These are phyloP conservation scores for Sugiyamaella valdiviana DNA, from an alignment of 805 yeast species.

Conservation along the genomic window DNA sequence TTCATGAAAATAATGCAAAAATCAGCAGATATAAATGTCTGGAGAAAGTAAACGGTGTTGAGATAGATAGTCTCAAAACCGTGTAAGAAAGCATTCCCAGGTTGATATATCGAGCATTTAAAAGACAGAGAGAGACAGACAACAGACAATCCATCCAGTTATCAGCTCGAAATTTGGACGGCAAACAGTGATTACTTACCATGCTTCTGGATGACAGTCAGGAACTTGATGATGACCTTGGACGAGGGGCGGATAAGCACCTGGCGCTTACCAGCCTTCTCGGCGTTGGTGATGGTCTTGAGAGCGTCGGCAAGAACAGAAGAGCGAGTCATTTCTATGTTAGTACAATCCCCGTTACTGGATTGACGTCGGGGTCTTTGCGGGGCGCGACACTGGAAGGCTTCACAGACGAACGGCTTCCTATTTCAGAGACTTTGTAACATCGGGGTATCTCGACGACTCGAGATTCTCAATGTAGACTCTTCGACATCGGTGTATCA, in stretches of 20 bases:
- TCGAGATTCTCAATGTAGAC: neutral
- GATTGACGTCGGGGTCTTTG: neutral
- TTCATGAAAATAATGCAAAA: slow-evolving; percentile 2
- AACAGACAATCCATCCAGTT: slow-evolving; percentile 95
- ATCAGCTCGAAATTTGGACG: slow-evolving; percentile 66
- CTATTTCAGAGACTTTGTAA: neutral
- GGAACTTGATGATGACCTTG: slow-evolving; percentile 95
- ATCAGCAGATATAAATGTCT: slow-evolving; percentile 22
- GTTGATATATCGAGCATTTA: slow-evolving; percentile 87
- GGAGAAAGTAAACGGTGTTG: slow-evolving; percentile 34
- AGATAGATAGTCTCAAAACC: slow-evolving; percentile 20
- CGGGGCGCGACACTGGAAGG: neutral
- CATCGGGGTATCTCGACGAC: neutral
- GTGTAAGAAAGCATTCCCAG: slow-evolving; percentile 34
- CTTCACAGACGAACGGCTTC: neutral
- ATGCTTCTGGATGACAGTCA: slow-evolving; percentile 95
- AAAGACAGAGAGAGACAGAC: slow-evolving; percentile 92
- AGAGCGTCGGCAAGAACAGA: slow-evolving; percentile 98
- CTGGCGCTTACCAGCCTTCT: slow-evolving; percentile 98
- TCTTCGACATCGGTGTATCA: slow-evolving; percentile 22
- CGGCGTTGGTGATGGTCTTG: slow-evolving; percentile 97
- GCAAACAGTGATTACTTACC: slow-evolving; percentile 48
- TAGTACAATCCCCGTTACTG: neutral
- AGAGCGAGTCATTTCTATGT: slow-evolving; percentile 76
- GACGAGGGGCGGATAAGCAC: slow-evolving; percentile 97